These are phyloP conservation scores for Neodidymelliopsis sp. DNA, from an alignment of 2,329 filamentous ascomycete genomes.

Conservation along the genomic window DNA sequence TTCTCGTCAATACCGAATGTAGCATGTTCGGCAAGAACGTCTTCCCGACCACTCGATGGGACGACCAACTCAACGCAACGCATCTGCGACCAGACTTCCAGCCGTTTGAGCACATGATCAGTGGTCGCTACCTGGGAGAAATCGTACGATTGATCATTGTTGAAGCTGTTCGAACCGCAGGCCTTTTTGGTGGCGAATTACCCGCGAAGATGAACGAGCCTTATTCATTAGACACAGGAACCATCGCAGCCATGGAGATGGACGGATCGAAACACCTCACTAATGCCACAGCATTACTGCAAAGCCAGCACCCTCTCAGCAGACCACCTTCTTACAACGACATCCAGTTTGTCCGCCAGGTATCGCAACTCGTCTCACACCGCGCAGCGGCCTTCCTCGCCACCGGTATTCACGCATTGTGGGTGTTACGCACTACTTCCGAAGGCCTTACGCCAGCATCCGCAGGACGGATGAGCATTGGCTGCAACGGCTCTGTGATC, in stretches of 20 bases:
- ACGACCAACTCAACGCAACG: slow-evolving; percentile 64
- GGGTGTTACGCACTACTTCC: slow-evolving; percentile 61
- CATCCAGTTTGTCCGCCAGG: slow-evolving; percentile 61
- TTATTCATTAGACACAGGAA: slow-evolving; percentile 67
- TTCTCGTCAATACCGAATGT: slow-evolving; percentile 71
- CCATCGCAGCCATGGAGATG: slow-evolving; percentile 65
- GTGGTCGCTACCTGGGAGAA: slow-evolving; percentile 69
- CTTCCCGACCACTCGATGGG: slow-evolving; percentile 67
- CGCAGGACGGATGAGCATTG: slow-evolving; percentile 60
- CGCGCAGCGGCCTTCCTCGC: slow-evolving; percentile 70
- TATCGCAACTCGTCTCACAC: slow-evolving; percentile 62
- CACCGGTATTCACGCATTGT: slow-evolving; percentile 68
- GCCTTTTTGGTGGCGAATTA: slow-evolving; percentile 64
- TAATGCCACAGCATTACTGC: slow-evolving; percentile 56
- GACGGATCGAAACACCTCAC: slow-evolving; percentile 51
- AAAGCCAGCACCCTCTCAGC: slow-evolving; percentile 60
- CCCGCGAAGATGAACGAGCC: slow-evolving; percentile 63
- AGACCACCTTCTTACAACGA: slow-evolving; percentile 57
- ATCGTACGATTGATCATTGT: slow-evolving; percentile 67
- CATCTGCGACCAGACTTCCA: slow-evolving; percentile 69
- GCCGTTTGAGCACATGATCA: slow-evolving; percentile 70
- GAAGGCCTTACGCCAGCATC: slow-evolving; percentile 53
- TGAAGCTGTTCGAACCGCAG: slow-evolving; percentile 64
- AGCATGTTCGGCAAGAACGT: slow-evolving; percentile 70
- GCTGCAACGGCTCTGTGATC: slow-evolving; percentile 81